Evolutionary conservation across 2,329 filamentous ascomycete genomes (phyloP), one percentile per base, ranked within the genome.

Genomic region (Zasmidium angulare): DNA sequence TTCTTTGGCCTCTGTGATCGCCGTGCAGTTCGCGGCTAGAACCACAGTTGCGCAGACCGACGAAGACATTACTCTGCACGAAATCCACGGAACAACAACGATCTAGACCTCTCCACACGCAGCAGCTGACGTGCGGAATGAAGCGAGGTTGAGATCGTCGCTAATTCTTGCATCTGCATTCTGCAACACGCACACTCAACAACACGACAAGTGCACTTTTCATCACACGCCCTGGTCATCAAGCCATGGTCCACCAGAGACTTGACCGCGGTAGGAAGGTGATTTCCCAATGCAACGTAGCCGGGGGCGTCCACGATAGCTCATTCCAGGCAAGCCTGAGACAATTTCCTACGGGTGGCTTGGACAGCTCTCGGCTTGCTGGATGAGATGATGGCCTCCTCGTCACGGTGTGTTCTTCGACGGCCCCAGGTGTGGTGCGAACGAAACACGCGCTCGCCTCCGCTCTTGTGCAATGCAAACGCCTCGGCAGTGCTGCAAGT

Each of bases 121-220:
- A 43, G 55, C 48, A 60, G 55, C 57, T 63, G 61, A 63, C 55
- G 58, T 63, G 48, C 50, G 6, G 47, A 43, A 24, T 29, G 50
- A 54, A 46, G 50, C 55, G 57, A 60, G 48, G 54, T 52, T 50
- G 50, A 48, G 61, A 58, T 63, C 50, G 50, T 53, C 57, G 61
- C 46, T 53, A 48, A 58, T 48, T 43, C 36, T 58, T 58, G 53
- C 59, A 49, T 12, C 26, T 29, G 10, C 26, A 29, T 11, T 21
- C 4, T 11, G 11, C 4, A 29, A 4, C 26, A 29, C 4, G 26
- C 26, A 29, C 26, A 29, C n/a, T n/a, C n/a, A n/a, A n/a, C n/a
- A 29, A 11, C 26, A 29, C 26, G n/a, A 29, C 26, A 29, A 29
- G 50, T 24, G 50, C 50, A 52, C 9, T 36, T 36, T n/a, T 52